Evolutionary conservation across 2,329 filamentous ascomycete genomes (phyloP), one percentile per base, ranked within the genome.

Genomic region (Coniochaeta prunicola): DNA sequence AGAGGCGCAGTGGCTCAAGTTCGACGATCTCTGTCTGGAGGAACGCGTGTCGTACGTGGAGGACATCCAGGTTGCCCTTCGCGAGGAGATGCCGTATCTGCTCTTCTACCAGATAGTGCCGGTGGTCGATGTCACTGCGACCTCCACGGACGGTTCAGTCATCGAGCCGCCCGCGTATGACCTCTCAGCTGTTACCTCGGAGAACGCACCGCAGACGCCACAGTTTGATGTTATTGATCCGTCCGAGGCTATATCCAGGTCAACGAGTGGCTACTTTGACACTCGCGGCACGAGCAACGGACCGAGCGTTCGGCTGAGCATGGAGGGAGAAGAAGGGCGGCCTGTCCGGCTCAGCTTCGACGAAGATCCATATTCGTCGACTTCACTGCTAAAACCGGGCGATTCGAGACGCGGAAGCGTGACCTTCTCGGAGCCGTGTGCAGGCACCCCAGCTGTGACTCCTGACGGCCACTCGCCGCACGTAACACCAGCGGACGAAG

Each of bases 71-170:
- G 76, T 88, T 64, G 88, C 90, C 0, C 75, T 97, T 56, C 88
- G 85, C 64, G 82, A 88, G n/a, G 92, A 97, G 71, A 96, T 91
- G 71, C 93, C 94, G 0, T 97, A 97, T 70, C 81, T 97, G 7
- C 78, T 99, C 0, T 97, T 97, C 72, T 99, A 97, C 68, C 93
- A 97, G 71, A 90, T 97, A 42, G 83, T 96, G 31, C 92, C 93
- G 0, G 91, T 96, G 67, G 84, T 91, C 31, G 89, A 92, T 59
- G 82, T 88, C 8, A 76, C 78, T 1, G 69, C 75, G 1, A 73
- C 76, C 13, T 80, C 80, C 5, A 75, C 76, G 0, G 77, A 80
- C 7, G 73, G 73, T 50, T 77, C 74, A 1, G 75, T 78, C 33
- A 71, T 72, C 2, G 78, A 79, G 34, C 85, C 84, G 3, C 85